Conservation (phyloP, 2,329 filamentous ascomycete genomes). For the Rhytidhysteron rufulum region DNA sequence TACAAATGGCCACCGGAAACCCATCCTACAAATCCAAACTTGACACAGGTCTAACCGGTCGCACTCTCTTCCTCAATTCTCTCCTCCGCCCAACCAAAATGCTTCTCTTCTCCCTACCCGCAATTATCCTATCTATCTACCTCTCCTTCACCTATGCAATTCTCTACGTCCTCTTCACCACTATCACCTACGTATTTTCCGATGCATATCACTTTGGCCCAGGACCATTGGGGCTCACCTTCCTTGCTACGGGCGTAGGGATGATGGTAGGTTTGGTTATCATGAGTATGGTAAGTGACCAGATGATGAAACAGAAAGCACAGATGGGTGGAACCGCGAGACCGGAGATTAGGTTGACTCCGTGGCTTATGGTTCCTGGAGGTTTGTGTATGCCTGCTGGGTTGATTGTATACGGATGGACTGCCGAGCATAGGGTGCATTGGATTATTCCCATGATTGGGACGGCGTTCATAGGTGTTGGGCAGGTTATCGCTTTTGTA, state of each 20-base stretch:
- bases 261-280: conserved; percentile 23
- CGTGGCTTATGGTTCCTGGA: conserved; percentile 17
- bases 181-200: conserved; percentile 12
- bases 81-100: conserved; percentile 51
- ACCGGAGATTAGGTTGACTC: conserved; percentile 30
- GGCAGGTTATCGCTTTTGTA: conserved; percentile 12
- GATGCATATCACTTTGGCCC: conserved; percentile 8
- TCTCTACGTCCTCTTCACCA: conserved; percentile 16
- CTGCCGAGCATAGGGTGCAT: conserved; percentile 40
- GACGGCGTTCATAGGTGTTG: conserved; percentile 8
- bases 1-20: conserved; percentile 43
- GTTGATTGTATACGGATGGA: conserved; percentile 50
- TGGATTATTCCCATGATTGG: conserved; percentile 1
- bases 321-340: conserved; percentile 5
- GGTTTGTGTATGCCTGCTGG: conserved; percentile 26
- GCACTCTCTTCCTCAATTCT: conserved; percentile 33
- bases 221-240: conserved; percentile 9
- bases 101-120: conserved; percentile 51
- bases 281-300: conserved; percentile 23
- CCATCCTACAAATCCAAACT: conserved; percentile 27
- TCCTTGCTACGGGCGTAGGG: conserved; percentile 17
- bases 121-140: conserved; percentile 40
- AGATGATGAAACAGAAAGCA: conserved; percentile 16
- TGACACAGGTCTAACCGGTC: conserved; percentile 25
- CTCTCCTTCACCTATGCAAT: conserved; percentile 38